These are phyloP conservation scores for Aurantiochytrium sp. DNA, from an alignment of 108 stramenopile genomes.

Conservation along the genomic window DNA sequence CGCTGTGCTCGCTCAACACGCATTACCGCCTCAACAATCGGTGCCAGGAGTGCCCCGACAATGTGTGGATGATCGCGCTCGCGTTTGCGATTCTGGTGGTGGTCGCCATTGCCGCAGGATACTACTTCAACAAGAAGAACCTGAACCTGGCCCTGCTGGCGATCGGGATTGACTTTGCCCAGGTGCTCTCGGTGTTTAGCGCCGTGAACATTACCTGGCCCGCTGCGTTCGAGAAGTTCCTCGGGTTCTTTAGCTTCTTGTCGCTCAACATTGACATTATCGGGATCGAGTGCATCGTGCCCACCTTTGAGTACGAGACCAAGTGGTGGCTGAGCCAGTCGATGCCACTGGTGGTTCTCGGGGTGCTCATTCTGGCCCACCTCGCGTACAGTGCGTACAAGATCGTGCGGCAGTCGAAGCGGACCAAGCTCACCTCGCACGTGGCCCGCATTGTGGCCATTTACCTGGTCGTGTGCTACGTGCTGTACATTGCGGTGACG, in stretches of 20 bases:
- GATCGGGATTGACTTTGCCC: conserved; percentile 43
- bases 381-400: conserved; percentile 28
- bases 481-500: conserved; percentile 40
- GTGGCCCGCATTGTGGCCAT: neutral
- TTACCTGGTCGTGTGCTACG: conserved; percentile 35
- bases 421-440: conserved; percentile 22
- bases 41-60: conserved; percentile 42
- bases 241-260: conserved; percentile 30
- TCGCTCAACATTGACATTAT: conserved; percentile 45
- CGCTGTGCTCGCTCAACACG: neutral
- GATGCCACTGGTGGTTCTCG: neutral
- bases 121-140: conserved; percentile 35
- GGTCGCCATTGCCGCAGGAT: conserved; percentile 35
- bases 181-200: conserved; percentile 43
- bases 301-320: conserved; percentile 33
- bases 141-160: conserved; percentile 41
- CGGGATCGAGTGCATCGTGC: conserved; percentile 39
- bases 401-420: neutral
- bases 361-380: conserved; percentile 10
- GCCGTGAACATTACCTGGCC: conserved; percentile 40
- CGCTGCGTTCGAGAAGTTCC: neutral
- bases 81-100: neutral
- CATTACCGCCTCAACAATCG: conserved; percentile 39
- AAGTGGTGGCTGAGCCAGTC: conserved; percentile 36
- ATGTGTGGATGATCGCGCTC: neutral